These are phyloP conservation scores for Teunomyces atbi DNA, from an alignment of 805 yeast species.

Conservation along the genomic window DNA sequence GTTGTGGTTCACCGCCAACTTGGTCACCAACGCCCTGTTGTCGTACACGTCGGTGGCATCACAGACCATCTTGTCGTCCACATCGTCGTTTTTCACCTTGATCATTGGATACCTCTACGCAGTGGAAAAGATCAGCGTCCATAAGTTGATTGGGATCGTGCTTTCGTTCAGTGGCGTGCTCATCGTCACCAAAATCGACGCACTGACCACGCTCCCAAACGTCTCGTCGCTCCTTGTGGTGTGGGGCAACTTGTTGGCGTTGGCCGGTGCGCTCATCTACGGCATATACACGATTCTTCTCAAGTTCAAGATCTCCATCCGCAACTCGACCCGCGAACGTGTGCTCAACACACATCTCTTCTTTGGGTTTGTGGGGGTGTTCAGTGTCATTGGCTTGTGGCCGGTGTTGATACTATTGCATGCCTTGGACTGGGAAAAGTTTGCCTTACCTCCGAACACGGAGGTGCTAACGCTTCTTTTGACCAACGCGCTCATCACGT, in stretches of 20 bases:
- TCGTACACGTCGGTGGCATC: conserved; percentile 90
- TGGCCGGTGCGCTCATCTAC: conserved; percentile 83
- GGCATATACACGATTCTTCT: conserved; percentile 87
- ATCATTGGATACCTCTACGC: conserved; percentile 71
- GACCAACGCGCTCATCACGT: conserved; percentile 72
- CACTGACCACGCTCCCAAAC: conserved; percentile 33
- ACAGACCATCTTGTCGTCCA: conserved; percentile 89
- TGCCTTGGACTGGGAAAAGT: conserved; percentile 60
- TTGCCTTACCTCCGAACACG: conserved; percentile 63
- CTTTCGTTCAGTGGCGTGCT: conserved; percentile 77
- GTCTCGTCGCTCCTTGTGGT: conserved; percentile 27
- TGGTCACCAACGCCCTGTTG: conserved; percentile 83
- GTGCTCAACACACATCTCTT: conserved; percentile 81
- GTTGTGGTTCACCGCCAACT: conserved; percentile 88
- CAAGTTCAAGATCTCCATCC: conserved; percentile 57
- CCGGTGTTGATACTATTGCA: conserved; percentile 73
- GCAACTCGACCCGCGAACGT: conserved; percentile 56
- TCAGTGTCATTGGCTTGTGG: conserved; percentile 74
- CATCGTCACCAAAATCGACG: conserved; percentile 71
- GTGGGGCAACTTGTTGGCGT: conserved; percentile 76
- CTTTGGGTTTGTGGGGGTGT: conserved; percentile 92
- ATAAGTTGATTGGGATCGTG: conserved; percentile 67
- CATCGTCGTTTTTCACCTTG: conserved; percentile 90
- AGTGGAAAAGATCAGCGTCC: conserved; percentile 63
- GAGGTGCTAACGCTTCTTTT: conserved; percentile 53